Evolutionary conservation across 176 grass and related monocot genomes (phyloP), one percentile per base, ranked within the genome.

Genomic region (Oryza meridionalis): DNA sequence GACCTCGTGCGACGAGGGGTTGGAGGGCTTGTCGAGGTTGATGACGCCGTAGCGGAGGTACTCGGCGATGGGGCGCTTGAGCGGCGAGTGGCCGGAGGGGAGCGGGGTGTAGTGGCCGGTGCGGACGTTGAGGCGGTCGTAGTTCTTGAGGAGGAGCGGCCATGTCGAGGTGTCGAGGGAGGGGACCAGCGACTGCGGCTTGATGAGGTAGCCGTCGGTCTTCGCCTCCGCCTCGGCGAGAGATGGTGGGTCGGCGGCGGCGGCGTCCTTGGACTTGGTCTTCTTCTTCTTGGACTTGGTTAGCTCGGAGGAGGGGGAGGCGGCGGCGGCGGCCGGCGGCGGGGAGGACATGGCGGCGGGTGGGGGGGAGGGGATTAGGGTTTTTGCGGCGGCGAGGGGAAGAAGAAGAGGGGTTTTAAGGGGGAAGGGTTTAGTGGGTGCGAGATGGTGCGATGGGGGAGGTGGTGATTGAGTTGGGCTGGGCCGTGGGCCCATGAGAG

Each of bases 1-100:
- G 14, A 98, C 96, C 89, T 98, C 96, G 63, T 98, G 96, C 35
- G 96, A 98, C 21, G 96, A 98, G 4, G 96, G 93, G 72, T 98
- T 98, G 26, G 96, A 98, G 1, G 96, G 96, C 78, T 95, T 98
- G 77, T 98, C 96, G 74, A 98, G 93, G 84, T 95, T 98, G 81
- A 98, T 83, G 76, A 98, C 12, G 11, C 89, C 93, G 64, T 98
- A 98, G 67, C 94, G 93, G 44, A 98, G 88, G 86, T 94, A 69
- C 70, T 94, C 96, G 19, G 85, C 77, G 62, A 96, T 75, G 62
- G 96, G 96, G 6, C 93, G 90, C 83, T 95, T 98, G 2, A 98
- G 85, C 22, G 92, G 91, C 13, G 96, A 98, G 85, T 98, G 91
- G n/a, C 87, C 89, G 22, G 82, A 78, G 24, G 92, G 92, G 13